These are phyloP conservation scores for Torulaspora gathmanii DNA, from an alignment of 805 yeast species.

Conservation along the genomic window DNA sequence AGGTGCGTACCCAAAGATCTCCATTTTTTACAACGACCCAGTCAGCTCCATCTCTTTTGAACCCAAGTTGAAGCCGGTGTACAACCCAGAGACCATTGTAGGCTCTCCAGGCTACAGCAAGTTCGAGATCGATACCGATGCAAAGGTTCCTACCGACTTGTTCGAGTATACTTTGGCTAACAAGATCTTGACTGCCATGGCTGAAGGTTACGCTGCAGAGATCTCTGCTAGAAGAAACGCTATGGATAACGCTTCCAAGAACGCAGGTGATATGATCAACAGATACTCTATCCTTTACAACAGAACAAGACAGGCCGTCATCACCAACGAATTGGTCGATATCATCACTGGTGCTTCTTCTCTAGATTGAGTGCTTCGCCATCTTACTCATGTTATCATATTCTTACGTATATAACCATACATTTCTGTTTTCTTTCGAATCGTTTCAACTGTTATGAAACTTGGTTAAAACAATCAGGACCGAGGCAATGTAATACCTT, in stretches of 20 bases:
- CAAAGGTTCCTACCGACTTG: slow-evolving; percentile 62
- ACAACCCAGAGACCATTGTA: slow-evolving; percentile 65
- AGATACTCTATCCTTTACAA: slow-evolving; percentile 95
- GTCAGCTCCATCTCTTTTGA: slow-evolving; percentile 85
- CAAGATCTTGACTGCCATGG: slow-evolving; percentile 83
- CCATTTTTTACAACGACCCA: slow-evolving; percentile 83
- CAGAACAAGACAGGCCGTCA: slow-evolving; percentile 99
- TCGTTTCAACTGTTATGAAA: not conserved
- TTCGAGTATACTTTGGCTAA: slow-evolving; percentile 88
- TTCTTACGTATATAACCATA: slow-evolving; percentile 13
- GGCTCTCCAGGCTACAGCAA: slow-evolving; percentile 79
- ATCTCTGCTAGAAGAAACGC: slow-evolving; percentile 98
- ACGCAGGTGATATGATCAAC: slow-evolving; percentile 98
- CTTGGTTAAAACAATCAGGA: not conserved
- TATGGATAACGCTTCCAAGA: slow-evolving; percentile 99
- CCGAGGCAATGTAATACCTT: not conserved
- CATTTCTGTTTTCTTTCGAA: slow-evolving; percentile 1
- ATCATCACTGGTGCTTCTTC: slow-evolving; percentile 99
- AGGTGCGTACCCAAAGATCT: slow-evolving; percentile 59
- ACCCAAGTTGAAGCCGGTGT: slow-evolving; percentile 67
- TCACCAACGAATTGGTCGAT: slow-evolving; percentile 98
- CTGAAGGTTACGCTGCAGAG: slow-evolving; percentile 98
- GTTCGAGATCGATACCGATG: slow-evolving; percentile 72
- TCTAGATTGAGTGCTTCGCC: slow-evolving; percentile 58
- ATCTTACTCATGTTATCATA: slow-evolving; percentile 11